These are phyloP conservation scores for Didymella lethalis DNA, from an alignment of 2,329 filamentous ascomycete genomes.

Conservation along the genomic window DNA sequence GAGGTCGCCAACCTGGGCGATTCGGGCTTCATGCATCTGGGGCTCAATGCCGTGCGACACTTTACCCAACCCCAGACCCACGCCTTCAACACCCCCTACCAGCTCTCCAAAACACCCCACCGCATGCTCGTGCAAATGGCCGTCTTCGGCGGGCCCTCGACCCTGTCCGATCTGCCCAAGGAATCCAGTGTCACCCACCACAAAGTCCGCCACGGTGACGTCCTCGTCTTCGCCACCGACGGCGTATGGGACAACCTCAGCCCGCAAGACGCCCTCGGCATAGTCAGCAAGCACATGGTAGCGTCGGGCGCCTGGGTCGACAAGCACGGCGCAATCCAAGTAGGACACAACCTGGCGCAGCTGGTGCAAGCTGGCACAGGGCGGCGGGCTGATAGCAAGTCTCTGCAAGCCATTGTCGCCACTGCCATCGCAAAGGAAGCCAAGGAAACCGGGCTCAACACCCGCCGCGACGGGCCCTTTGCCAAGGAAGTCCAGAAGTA, in stretches of 20 bases:
- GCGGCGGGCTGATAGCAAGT: conserved; percentile 55
- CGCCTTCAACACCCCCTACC: conserved; percentile 96
- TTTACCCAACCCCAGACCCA: conserved; percentile 90
- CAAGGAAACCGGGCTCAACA: conserved; percentile 83
- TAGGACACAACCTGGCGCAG: conserved; percentile 66
- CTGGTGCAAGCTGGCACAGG: conserved; percentile 61
- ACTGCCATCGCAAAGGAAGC: conserved; percentile 81
- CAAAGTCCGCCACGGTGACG: conserved; percentile 84
- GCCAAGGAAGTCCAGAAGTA: conserved; percentile 91
- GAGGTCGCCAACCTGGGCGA: conserved; percentile 95
- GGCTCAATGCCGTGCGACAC: conserved; percentile 83
- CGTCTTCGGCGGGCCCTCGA: conserved; percentile 74
- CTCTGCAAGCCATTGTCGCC: conserved; percentile 80
- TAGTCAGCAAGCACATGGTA: conserved; percentile 80
- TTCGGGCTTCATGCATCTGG: conserved; percentile 88
- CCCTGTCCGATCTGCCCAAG: conserved; percentile 81
- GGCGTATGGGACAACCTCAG: conserved; percentile 96
- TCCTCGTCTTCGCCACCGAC: conserved; percentile 92
- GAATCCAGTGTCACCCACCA: conserved; percentile 84
- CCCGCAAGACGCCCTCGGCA: conserved; percentile 83
- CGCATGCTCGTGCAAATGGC: conserved; percentile 79
- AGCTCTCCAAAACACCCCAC: conserved; percentile 86
- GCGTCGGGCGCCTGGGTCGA: conserved; percentile 76
- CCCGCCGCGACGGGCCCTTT: conserved; percentile 86
- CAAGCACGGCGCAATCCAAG: conserved; percentile 56